These are phyloP conservation scores for Teratosphaeria epicoccoides DNA, from an alignment of 2,329 filamentous ascomycete genomes.

Conservation along the genomic window DNA sequence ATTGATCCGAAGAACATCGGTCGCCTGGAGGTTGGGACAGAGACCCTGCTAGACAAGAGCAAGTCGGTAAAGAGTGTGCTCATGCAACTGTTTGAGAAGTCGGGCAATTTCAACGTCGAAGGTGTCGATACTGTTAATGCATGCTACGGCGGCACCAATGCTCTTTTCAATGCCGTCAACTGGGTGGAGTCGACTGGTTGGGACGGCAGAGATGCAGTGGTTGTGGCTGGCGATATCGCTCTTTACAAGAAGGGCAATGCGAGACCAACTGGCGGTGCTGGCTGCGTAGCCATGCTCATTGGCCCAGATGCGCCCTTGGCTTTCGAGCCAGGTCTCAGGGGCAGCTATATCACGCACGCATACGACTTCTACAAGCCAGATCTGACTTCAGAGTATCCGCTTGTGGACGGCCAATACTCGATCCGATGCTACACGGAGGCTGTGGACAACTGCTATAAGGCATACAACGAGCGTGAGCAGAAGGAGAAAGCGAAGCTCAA, in stretches of 20 bases:
- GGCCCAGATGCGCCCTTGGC: slow-evolving; percentile 41
- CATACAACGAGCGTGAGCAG: slow-evolving; percentile 40
- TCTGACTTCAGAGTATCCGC: slow-evolving; percentile 43
- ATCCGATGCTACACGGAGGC: slow-evolving; percentile 44
- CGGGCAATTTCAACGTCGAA: slow-evolving; percentile 45
- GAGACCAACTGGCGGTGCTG: slow-evolving; percentile 42
- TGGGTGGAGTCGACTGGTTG: slow-evolving; percentile 45
- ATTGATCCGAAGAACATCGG: slow-evolving; percentile 42
- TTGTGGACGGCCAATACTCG: slow-evolving; percentile 44
- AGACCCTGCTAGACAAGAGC: slow-evolving; percentile 46
- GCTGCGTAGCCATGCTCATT: slow-evolving; percentile 44
- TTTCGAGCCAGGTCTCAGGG: slow-evolving; percentile 40
- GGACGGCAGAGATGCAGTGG: slow-evolving; percentile 43
- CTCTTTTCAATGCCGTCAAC: slow-evolving; percentile 44
- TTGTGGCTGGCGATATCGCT: slow-evolving; percentile 44
- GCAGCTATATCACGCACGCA: slow-evolving; percentile 41
- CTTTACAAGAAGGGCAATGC: slow-evolving; percentile 46
- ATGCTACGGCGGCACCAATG: slow-evolving; percentile 46
- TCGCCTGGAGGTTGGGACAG: slow-evolving; percentile 43
- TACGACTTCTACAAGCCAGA: slow-evolving; percentile 49
- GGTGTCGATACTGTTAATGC: slow-evolving; percentile 45
- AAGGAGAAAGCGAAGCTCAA: slow-evolving; percentile 34
- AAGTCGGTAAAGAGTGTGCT: slow-evolving; percentile 46
- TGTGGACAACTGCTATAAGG: slow-evolving; percentile 44
- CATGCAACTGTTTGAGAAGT: slow-evolving; percentile 42